Evolutionary conservation across 257 asterid genomes (phyloP).

Genomic region (Mitragyna speciosa): DNA sequence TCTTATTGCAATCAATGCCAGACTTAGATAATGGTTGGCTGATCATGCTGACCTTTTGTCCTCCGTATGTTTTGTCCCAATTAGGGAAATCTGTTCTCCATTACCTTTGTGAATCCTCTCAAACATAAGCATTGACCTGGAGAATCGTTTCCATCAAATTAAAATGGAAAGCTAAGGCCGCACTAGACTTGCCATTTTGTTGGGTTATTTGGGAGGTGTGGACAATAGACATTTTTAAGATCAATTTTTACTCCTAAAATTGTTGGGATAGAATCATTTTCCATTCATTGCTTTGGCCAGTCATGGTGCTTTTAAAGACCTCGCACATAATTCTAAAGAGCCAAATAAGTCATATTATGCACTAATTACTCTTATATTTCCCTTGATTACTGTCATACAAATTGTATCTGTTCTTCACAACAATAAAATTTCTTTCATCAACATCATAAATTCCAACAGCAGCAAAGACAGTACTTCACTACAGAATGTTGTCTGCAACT

Average conservation of each 20-base stretch:
- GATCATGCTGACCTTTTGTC: too few relatives aligned
- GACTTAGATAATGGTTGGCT: too few relatives aligned
- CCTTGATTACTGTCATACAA: neutral
- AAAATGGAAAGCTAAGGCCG: too few relatives aligned
- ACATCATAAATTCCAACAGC: neutral
- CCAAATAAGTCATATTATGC: neutral
- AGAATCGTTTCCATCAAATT: neutral
- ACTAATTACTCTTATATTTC: neutral
- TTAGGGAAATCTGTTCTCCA: too few relatives aligned
- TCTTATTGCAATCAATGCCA: too few relatives aligned
- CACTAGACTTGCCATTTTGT: neutral
- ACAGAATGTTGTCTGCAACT: neutral
- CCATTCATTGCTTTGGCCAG: neutral
- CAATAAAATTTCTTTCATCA: neutral
- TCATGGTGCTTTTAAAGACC: neutral
- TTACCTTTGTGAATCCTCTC: neutral
- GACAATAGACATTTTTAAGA: neutral
- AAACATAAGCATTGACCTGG: constrained; percentile 1
- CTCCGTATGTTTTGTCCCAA: too few relatives aligned
- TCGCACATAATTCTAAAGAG: neutral
- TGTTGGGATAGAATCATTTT: neutral
- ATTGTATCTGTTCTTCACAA: neutral
- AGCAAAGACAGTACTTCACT: neutral
- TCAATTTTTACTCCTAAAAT: neutral
- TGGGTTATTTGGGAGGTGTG: neutral